Base-by-base conservation (phyloP, 2,329 filamentous ascomycete genomes). In the Shiraia bambusicola region DNA sequence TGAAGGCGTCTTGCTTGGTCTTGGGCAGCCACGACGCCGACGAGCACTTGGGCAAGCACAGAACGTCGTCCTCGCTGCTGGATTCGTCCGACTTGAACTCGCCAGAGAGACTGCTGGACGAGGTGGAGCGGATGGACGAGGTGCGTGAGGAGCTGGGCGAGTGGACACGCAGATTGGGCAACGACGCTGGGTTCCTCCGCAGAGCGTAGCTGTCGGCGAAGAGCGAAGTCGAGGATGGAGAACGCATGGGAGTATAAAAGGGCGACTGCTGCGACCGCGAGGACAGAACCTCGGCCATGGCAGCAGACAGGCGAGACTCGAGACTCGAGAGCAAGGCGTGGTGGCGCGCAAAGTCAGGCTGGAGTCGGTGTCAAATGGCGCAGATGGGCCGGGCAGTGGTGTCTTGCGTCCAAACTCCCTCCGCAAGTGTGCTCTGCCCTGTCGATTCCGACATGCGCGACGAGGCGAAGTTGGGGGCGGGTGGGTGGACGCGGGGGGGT, bases 91-190 rank as follows among this genome's bases (percentile, higher is more conserved):
- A 78, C 44, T 79, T 77, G 33, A 76, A 79, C 40, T 79, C 76
- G 40, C 86, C 69, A 10, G 82, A 86, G 40, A 84, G 68, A 52
- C 78, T 84, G 55, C 81, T 83, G 13, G 79, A 77, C 4, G 82
- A 78, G 3, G 82, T 86, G 2, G 83, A 85, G 16, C 76, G 73
- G 60, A 76, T 80, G 2, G 82, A 84, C 4, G 77, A 75, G 41
- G 59, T 76, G 36, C 62, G 61, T 19, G 67, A 69, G 32, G 69
- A 65, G 37, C 60, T 55, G 37, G 65, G 49, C 17, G 67, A 65
- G 42, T 54, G 56, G 19, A 65, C 53, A 50, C 52, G 64, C 52
- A 71, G 59, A 49, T 72, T 67, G 43, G 63, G 56, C 33, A 60
- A 58, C 35, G 65, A 63, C 48, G 59, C 63, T 46, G 53, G 61